Base-by-base conservation (phyloP, 2,329 filamentous ascomycete genomes). In the Endocalyx cinctus region DNA sequence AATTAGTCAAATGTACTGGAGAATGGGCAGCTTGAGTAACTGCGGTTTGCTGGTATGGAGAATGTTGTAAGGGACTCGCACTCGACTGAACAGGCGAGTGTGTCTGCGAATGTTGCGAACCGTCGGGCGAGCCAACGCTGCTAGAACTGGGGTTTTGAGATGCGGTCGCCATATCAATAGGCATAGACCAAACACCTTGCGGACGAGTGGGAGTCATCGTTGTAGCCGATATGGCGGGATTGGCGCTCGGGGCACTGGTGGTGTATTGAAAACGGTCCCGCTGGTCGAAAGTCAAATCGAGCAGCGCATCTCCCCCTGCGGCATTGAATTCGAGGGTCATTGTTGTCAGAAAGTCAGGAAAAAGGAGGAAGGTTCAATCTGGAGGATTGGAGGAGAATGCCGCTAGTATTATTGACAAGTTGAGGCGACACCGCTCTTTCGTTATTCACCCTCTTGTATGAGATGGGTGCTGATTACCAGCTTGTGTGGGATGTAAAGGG, bases 301-400 rank as follows among this genome's bases (percentile, higher is more conserved):
- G 56, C 54, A 81, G 69, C 56, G 67, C 72, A 59, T 80, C 74
- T 60, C 68, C 70, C 60, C 67, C 68, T 56, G 66, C 65, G 57
- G 64, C 54, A 60, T 72, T 72, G 65, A 75, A 81, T 55, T 79
- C 72, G 66, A 74, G 71, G 62, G 69, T 72, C 77, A 72, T 73
- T 58, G 55, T 71, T 43, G 51, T 54, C 48, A 51, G 44, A 47
- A 45, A n/a, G 46, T 47, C 50, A 52, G 42, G 46, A 53, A 45
- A 55, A 54, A 51, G 48, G 50, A 49, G 57, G 50, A 49, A 53
- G 47, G 46, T 46, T 37, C 53, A 37, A 46, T 50, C 46, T 49
- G 52, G 54, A 51, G 58, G 54, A 55, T 54, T 58, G 54, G 57
- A 55, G 52, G 54, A 59, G 53, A 51, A 46, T 43, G 46, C 54